A percentile compares a stretch with the other conserved stretches of the same genome.
phyloP scores from a whole-genome alignment of 1,284 basidiomycete genomes.

The Chondrostereum purpureum region DNA sequence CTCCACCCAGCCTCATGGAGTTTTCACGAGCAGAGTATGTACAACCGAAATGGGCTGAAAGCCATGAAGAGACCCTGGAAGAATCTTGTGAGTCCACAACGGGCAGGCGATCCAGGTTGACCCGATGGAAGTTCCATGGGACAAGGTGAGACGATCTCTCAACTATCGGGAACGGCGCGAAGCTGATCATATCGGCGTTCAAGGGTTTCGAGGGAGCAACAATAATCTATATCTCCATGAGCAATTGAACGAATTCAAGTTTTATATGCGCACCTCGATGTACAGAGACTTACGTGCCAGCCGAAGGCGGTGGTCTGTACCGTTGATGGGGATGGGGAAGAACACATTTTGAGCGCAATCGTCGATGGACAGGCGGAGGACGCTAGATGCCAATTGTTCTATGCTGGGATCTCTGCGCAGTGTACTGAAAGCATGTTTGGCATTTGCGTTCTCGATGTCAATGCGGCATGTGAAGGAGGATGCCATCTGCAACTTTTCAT shows the following conservation, averaged over 20 bases:
- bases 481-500: conserved; percentile 25
- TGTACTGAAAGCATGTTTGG: conserved; percentile 17
- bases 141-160: background rate
- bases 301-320: conserved; percentile 19
- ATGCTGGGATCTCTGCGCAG: conserved; percentile 15
- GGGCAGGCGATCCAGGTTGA: background rate
- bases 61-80: conserved; percentile 15
- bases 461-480: conserved; percentile 19
- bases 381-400: conserved; percentile 27
- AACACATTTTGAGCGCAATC: conserved; percentile 19
- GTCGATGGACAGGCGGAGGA: conserved; percentile 24
- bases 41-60: conserved; percentile 21
- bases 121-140: background rate
- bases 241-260: background rate
- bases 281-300: conserved; percentile 25
- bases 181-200: conserved; percentile 10
- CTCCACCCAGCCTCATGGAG: conserved; percentile 14
- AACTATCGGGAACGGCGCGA: conserved; percentile 17
- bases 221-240: conserved; percentile 2
- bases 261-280: conserved; percentile 21
- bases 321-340: conserved; percentile 30
- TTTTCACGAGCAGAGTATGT: conserved; percentile 24
- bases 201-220: background rate
- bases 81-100: conserved; percentile 1
- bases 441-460: conserved; percentile 18